Evolutionary conservation across 2,329 filamentous ascomycete genomes (phyloP), one percentile per base, ranked within the genome.

Genomic region (Chrysoporthe cubensis): DNA sequence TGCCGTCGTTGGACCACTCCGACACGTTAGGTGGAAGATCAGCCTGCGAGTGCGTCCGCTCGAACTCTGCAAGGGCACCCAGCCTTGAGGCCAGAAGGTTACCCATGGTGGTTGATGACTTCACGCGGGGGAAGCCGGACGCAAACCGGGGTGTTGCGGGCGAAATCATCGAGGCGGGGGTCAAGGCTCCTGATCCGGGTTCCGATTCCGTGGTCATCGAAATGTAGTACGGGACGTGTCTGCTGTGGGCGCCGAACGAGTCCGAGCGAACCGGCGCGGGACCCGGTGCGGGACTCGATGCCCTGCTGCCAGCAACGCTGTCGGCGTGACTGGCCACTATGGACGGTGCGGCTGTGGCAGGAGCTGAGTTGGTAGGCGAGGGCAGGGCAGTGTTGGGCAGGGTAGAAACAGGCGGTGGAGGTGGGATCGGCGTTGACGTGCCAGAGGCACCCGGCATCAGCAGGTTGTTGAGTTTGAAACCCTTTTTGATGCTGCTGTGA

Each of bases 11-110:
- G 8, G 57, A 59, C 34, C 37, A 11, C 37, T 42, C 18, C 13
- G 57, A 44, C 5, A 40, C 18, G n/a, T 43, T 5, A 0, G 44
- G 4, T 32, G 37, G 8, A 4, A 16, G 37, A 26, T 60, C 57
- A 21, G 32, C 8, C 5, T 60, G 37, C 40, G n/a, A 43, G 2
- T 44, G n/a, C 34, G 40, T 62, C 57, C 34, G 42, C n/a, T 69
- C 68, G 9, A 65, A 14, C 48, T 69, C 68, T 18, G 52, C 54
- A 14, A 69, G 68, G 4, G 52, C 68, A 21, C 48, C 43, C 16
- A 69, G 46, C 18, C 59, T 62, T 14, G 56, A 65, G 18, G 61
- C 64, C 18, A 69, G 42, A 2, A 69, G 59, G 16, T 69, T 67
- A 7, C 65, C 59, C 16, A 69, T n/a, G 2, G 61, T 58, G 14